These are phyloP conservation scores for Limnomonas spitsbergensis DNA, from an alignment of 139 green algal species.

Conservation along the genomic window DNA sequence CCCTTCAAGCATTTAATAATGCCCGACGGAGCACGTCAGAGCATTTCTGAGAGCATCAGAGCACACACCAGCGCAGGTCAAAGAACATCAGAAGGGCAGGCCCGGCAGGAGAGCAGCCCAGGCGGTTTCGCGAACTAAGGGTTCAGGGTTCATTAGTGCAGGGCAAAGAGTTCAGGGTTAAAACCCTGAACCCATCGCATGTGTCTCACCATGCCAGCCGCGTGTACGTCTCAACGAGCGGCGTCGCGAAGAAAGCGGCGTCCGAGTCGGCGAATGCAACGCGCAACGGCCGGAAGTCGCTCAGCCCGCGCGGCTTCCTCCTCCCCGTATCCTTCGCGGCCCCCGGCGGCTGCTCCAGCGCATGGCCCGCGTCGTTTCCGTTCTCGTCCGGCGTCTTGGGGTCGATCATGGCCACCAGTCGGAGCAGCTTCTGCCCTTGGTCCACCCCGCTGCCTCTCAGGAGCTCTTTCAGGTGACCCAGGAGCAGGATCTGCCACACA, in stretches of 20 bases:
- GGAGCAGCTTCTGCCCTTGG: not conserved
- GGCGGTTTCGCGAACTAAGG: too few species aligned
- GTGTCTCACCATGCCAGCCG: not conserved
- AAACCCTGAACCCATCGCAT: too few species aligned
- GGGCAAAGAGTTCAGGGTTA: too few species aligned
- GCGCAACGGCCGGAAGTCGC: slow-evolving; percentile 19
- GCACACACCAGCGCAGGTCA: too few species aligned
- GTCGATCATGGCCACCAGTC: slow-evolving; percentile 22
- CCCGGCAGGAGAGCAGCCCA: too few species aligned
- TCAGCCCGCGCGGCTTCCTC: not conserved
- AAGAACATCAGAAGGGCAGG: too few species aligned
- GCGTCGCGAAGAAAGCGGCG: slow-evolving; percentile 15
- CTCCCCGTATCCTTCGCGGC: not conserved
- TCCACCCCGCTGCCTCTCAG: not conserved
- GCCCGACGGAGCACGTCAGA: too few species aligned
- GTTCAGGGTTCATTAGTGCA: too few species aligned
- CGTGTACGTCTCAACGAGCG: not conserved
- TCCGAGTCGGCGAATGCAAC: slow-evolving; percentile 21
- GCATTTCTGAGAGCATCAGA: too few species aligned
- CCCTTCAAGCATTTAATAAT: too few species aligned
- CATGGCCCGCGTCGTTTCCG: not conserved
- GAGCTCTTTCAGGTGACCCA: slow-evolving; percentile 18
- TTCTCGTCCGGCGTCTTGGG: slow-evolving; percentile 1
- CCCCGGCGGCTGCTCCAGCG: not conserved
- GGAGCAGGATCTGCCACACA: slow-evolving; percentile 18